phyloP scores from a whole-genome alignment of 225 moss, liverwort and hornwort genomes.

The Physcomitrium patens region DNA sequence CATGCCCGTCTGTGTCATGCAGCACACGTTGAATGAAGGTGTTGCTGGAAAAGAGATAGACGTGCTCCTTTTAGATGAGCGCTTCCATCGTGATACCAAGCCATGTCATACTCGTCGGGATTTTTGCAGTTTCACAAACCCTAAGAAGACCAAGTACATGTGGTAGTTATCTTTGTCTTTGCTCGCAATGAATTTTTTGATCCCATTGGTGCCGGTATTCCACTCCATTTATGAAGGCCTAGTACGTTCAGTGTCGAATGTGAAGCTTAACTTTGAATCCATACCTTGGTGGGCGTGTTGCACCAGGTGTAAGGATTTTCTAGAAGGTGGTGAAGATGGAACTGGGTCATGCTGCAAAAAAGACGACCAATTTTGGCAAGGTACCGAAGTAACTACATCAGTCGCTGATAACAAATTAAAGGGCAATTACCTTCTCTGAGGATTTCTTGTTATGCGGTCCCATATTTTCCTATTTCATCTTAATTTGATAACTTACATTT shows the following conservation, averaged over 20 bases:
- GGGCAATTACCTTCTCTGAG: not conserved
- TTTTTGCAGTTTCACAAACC: constrained; percentile 77
- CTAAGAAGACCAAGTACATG: constrained; percentile 79
- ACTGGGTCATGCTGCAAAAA: constrained; percentile 89
- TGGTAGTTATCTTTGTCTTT: constrained; percentile 52
- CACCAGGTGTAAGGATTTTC: constrained; percentile 87
- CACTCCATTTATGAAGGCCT: constrained; percentile 18
- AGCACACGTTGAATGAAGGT: constrained; percentile 91
- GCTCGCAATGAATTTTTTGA: constrained; percentile 15
- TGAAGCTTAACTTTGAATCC: constrained; percentile 10
- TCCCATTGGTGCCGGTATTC: constrained; percentile 2
- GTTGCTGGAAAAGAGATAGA: constrained; percentile 80
- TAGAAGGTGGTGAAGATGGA: constrained; percentile 77
- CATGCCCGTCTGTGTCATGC: constrained; percentile 39
- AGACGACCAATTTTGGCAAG: constrained; percentile 80
- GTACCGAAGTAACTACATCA: constrained; percentile 36
- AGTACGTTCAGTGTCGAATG: constrained; percentile 28
- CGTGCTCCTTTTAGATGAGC: constrained; percentile 87
- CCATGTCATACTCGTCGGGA: constrained; percentile 80
- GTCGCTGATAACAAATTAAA: not conserved
- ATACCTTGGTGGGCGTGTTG: constrained; percentile 7
- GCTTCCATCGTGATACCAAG: constrained; percentile 86
- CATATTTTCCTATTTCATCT: not conserved
- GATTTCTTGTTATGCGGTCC: not conserved
- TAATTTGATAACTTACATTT: constrained; percentile 5